A percentile compares a stretch with the other conserved stretches of the same genome.
phyloP scores from a whole-genome alignment of 2,329 filamentous ascomycete genomes.

The Falciphora oryzae region DNA sequence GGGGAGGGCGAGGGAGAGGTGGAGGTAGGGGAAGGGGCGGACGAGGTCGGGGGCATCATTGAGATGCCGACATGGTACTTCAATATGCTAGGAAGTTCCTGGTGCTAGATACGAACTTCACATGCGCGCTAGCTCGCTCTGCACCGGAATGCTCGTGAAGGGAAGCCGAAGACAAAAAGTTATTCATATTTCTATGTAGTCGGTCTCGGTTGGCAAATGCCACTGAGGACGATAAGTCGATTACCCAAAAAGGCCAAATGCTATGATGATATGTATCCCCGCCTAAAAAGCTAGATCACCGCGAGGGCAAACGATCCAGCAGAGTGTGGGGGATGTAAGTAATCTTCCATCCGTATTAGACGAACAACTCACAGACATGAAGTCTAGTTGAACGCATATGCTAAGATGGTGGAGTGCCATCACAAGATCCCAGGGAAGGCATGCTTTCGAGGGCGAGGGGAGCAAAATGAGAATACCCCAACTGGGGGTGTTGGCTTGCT shows the following conservation, averaged over 20 bases:
- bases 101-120: neutral
- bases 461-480: neutral
- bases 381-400: slow-evolving; percentile 36
- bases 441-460: too few species aligned
- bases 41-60: slow-evolving; percentile 6
- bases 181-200: neutral
- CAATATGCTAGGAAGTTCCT: neutral
- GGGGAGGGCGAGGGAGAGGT: slow-evolving; percentile 22
- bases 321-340: slow-evolving; percentile 38
- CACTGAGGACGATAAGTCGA: too few species aligned
- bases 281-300: slow-evolving; percentile 39
- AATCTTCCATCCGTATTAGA: slow-evolving; percentile 42
- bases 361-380: slow-evolving; percentile 34
- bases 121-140: neutral
- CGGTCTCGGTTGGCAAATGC: too few species aligned
- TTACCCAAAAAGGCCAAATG: neutral
- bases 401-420: slow-evolving; percentile 28
- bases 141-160: neutral
- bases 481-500: neutral
- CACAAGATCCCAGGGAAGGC: neutral
- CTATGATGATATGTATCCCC: slow-evolving; percentile 32
- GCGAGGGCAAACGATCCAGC: slow-evolving; percentile 31
- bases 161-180: neutral
- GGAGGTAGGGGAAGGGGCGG: slow-evolving; percentile 14
- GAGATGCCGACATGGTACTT: neutral